Percentiles rank a stretch among this genome's conserved stretches.
These are phyloP conservation scores for Gossypium stocksii DNA, from an alignment of 345 rosid species.

Conservation along the genomic window DNA sequence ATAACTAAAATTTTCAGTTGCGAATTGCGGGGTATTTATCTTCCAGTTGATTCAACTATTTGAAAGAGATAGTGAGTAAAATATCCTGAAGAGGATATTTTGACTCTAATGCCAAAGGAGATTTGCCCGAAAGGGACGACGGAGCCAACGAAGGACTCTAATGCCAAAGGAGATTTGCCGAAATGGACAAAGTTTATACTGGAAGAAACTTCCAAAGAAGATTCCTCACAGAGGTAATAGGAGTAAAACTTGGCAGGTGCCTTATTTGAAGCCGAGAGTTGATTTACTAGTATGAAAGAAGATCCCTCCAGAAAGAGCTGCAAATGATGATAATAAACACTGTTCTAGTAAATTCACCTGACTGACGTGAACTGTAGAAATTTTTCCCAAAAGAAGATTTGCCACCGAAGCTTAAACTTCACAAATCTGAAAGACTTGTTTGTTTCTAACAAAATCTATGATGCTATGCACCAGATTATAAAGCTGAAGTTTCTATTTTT, in stretches of 20 bases:
- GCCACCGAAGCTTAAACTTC: conserved; percentile 29
- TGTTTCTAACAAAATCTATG: conserved; percentile 20
- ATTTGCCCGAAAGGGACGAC: conserved; percentile 29
- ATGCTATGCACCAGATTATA: conserved; percentile 37
- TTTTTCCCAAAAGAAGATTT: conserved; percentile 56
- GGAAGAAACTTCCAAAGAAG: conserved; percentile 33
- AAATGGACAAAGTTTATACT: conserved; percentile 33
- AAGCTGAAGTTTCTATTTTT: conserved; percentile 18
- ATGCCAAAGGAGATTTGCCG: conserved; percentile 48
- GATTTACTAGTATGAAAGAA: conserved; percentile 37
- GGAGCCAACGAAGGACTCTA: conserved; percentile 33
- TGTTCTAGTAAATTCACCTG: conserved; percentile 25
- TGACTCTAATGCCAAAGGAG: conserved; percentile 42
- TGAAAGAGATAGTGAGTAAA: conserved; percentile 15
- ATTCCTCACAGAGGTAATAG: conserved; percentile 17
- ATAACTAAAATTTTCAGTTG: neutral
- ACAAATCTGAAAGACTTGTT: conserved; percentile 12
- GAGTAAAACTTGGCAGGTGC: conserved; percentile 5
- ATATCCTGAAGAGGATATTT: conserved; percentile 17
- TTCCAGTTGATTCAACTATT: conserved; percentile 11
- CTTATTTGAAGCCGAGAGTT: conserved; percentile 10
- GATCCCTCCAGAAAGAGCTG: conserved; percentile 38
- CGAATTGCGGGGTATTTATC: neutral
- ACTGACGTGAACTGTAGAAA: conserved; percentile 20
- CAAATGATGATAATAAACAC: conserved; percentile 22